phyloP scores from a whole-genome alignment of 495 filamentous ascomycete species.

The Penicillium angulare region DNA sequence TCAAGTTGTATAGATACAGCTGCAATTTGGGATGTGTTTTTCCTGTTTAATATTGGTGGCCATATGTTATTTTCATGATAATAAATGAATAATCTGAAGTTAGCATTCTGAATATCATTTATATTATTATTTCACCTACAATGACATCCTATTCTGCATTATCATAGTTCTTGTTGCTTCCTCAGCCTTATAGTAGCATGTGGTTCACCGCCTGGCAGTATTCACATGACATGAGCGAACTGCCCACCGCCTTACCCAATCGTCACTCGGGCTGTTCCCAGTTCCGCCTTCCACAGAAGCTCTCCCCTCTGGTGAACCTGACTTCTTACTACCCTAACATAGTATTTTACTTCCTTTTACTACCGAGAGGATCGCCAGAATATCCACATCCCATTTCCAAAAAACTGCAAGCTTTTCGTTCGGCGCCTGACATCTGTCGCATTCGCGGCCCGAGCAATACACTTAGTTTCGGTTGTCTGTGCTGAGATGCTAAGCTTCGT shows the following conservation, averaged over 20 bases:
- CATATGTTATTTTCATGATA: too few relatives aligned
- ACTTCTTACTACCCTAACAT: neutral
- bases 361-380: neutral
- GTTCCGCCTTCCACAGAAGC: neutral
- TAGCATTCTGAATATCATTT: too few relatives aligned
- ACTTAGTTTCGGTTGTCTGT: constrained; percentile 25
- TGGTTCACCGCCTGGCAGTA: too few relatives aligned
- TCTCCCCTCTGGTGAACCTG: neutral
- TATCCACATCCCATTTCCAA: neutral
- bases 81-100: too few relatives aligned
- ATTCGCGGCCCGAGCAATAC: constrained; percentile 17
- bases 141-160: too few relatives aligned
- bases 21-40: too few relatives aligned
- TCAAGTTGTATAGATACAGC: too few relatives aligned
- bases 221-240: too few relatives aligned
- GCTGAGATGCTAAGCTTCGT: constrained; percentile 45
- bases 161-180: too few relatives aligned
- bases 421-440: constrained; percentile 17
- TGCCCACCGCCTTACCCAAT: neutral
- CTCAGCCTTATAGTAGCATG: too few relatives aligned
- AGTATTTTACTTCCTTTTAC: neutral
- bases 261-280: constrained; percentile 1
- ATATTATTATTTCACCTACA: too few relatives aligned
- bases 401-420: neutral
- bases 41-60: too few relatives aligned